Evolutionary conservation across 352 stramenopile species (phyloP).

Genomic region (Globisporangium perplexum): DNA sequence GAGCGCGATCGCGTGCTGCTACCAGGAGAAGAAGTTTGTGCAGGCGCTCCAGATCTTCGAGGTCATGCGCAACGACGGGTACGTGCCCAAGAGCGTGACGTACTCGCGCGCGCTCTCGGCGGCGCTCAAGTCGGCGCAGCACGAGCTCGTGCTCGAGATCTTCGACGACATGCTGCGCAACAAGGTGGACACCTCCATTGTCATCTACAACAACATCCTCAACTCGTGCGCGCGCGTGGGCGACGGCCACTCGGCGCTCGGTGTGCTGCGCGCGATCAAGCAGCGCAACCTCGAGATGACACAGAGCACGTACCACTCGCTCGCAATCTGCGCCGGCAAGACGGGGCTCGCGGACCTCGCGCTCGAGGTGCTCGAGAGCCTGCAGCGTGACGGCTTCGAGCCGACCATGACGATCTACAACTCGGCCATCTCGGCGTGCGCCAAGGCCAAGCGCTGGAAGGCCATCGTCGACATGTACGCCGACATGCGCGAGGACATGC

Average conservation of each 20-base stretch:
- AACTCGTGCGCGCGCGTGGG: constrained; percentile 73
- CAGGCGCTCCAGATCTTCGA: constrained; percentile 82
- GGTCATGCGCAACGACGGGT: constrained; percentile 83
- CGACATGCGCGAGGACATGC: constrained; percentile 36
- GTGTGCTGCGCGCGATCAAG: constrained; percentile 58
- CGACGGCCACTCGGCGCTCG: constrained; percentile 64
- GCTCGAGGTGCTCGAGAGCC: constrained; percentile 46
- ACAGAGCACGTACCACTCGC: constrained; percentile 73
- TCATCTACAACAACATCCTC: constrained; percentile 86
- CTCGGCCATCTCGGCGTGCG: constrained; percentile 71
- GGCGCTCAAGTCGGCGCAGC: constrained; percentile 66
- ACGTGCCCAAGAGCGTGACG: constrained; percentile 70
- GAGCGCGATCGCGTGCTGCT: constrained; percentile 70
- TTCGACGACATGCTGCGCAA: constrained; percentile 84
- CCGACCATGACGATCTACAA: constrained; percentile 74
- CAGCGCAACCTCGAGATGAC: constrained; percentile 60
- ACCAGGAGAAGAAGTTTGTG: constrained; percentile 58
- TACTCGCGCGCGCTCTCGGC: constrained; percentile 82
- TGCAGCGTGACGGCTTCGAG: constrained; percentile 44
- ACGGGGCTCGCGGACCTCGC: constrained; percentile 67
- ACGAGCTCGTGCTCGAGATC: constrained; percentile 85
- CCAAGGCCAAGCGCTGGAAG: constrained; percentile 69
- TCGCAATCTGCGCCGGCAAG: constrained; percentile 75
- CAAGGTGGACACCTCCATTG: constrained; percentile 57
- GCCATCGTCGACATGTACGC: constrained; percentile 61